These are phyloP conservation scores for Clavispora carvajalis DNA, from an alignment of 805 yeast species.

Conservation along the genomic window DNA sequence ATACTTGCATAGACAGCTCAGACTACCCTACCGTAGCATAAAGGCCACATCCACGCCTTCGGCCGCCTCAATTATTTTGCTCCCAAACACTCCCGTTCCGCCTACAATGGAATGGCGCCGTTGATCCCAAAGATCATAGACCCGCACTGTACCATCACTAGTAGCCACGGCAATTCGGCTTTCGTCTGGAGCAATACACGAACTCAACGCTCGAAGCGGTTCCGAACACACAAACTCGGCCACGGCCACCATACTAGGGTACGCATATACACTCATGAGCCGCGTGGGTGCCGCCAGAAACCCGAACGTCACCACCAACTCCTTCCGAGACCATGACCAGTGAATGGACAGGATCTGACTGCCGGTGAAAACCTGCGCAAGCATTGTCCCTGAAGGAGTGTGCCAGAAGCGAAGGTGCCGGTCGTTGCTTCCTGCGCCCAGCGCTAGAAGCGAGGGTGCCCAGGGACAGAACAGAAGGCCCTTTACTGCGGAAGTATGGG, in stretches of 20 bases:
- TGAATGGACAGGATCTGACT: constrained; percentile 75
- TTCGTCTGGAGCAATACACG: constrained; percentile 62
- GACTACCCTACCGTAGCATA: constrained; percentile 4
- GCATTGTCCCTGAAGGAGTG: constrained; percentile 66
- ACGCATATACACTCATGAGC: constrained; percentile 57
- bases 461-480: constrained; percentile 91
- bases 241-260: constrained; percentile 54
- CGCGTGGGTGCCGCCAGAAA: constrained; percentile 54
- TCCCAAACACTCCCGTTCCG: constrained; percentile 45
- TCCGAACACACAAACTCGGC: constrained; percentile 44
- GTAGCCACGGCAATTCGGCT: constrained; percentile 65
- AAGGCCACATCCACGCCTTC: constrained; percentile 43
- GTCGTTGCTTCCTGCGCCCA: constrained; percentile 89
- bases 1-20: too few relatives aligned
- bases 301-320: constrained; percentile 78
- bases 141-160: constrained; percentile 72
- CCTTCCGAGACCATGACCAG: constrained; percentile 65
- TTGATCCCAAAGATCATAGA: constrained; percentile 63
- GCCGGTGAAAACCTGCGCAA: constrained; percentile 50
- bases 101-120: constrained; percentile 26
- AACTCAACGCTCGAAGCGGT: constrained; percentile 56
- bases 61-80: constrained; percentile 50
- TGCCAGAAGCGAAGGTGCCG: constrained; percentile 85
- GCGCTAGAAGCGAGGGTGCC: constrained; percentile 73
- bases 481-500: constrained; percentile 82